Evolutionary conservation across 345 rosid species (phyloP), one percentile per base, ranked within the genome.

Genomic region (Iberis pinnata): DNA sequence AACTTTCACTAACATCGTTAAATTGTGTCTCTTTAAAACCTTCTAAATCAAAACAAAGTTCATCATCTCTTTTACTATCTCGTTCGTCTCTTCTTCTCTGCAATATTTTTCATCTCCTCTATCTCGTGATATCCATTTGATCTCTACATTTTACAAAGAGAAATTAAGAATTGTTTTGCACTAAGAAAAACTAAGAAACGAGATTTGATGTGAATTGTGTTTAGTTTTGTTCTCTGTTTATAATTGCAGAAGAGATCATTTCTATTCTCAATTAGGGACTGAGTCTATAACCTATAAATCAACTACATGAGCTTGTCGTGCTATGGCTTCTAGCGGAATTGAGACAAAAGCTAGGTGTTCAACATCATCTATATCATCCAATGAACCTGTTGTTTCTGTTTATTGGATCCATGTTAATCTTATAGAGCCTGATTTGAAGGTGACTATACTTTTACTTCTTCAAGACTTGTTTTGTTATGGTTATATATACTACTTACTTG

Each of bases 331-430:
- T 58, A 61, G 76, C 9, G 60, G 56, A 31, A 59, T 36, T 60
- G 77, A 66, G 13, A 24, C 69, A 8, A 73, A 64, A 55, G 63
- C 67, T 58, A 44, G 29, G 49, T 82, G 64, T 61, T 80, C 83
- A 0, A 75, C 80, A 20, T 73, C 69, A 20, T 75, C 84, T 15
- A 27, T 69, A 38, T 69, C 89, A 41, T 59, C 76, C 38, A 70
- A 53, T 39, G 89, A 80, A 38, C 89, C 99, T 29, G 86, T 85
- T 67, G 87, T 88, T 56, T 93, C 95, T 35, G 97, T 78, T 53
- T 94, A 85, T 75, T 86, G 99, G 99, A 94, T 93, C 48, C 80
- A 86, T 45, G 47, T 89, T 9, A 86, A 86, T 69, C 90, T 86
- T 44, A 68, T 61, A 64, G 79, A 68, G 41, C 70, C 95, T 70